phyloP scores from a whole-genome alignment of 2,329 filamentous ascomycete genomes.

The Exophiala viscosa region DNA sequence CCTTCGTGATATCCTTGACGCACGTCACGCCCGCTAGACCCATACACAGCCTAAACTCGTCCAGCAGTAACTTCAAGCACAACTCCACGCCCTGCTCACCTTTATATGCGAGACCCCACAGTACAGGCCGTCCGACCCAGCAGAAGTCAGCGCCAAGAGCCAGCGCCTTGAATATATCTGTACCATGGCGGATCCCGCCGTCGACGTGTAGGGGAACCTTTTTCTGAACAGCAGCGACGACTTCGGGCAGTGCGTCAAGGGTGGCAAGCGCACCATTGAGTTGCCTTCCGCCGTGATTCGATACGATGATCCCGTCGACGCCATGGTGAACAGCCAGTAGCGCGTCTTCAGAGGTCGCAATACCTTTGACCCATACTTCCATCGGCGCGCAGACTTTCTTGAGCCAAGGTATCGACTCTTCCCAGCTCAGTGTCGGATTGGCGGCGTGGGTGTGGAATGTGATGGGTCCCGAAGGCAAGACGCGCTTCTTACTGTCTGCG shows the following conservation, averaged over 20 bases:
- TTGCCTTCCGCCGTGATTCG: slow-evolving; percentile 40
- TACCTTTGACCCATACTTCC: slow-evolving; percentile 28
- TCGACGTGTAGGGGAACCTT: slow-evolving; percentile 47
- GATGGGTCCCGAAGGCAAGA: slow-evolving; percentile 73
- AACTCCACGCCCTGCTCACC: slow-evolving; percentile 30
- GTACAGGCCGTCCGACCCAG: slow-evolving; percentile 47
- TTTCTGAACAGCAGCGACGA: slow-evolving; percentile 27
- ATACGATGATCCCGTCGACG: slow-evolving; percentile 37
- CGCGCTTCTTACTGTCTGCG: slow-evolving; percentile 15
- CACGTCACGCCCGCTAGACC: slow-evolving; percentile 28
- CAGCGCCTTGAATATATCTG: slow-evolving; percentile 57
- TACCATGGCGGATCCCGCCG: slow-evolving; percentile 53
- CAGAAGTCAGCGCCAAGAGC: slow-evolving; percentile 50
- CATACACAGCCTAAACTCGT: slow-evolving; percentile 31
- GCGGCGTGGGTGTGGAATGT: slow-evolving; percentile 97
- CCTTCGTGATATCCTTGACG: slow-evolving; percentile 25
- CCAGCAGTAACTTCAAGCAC: slow-evolving; percentile 27
- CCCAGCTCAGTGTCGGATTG: slow-evolving; percentile 63
- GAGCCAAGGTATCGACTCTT: slow-evolving; percentile 25
- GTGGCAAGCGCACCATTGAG: slow-evolving; percentile 39
- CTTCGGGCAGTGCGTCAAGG: slow-evolving; percentile 34
- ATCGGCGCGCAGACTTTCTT: slow-evolving; percentile 15
- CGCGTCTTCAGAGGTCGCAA: slow-evolving; percentile 35
- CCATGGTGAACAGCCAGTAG: slow-evolving; percentile 35
- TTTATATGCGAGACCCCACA: slow-evolving; percentile 46